Evolutionary conservation across 495 filamentous ascomycete species (phyloP).

Genomic region (Aspergillus cavernicola): DNA sequence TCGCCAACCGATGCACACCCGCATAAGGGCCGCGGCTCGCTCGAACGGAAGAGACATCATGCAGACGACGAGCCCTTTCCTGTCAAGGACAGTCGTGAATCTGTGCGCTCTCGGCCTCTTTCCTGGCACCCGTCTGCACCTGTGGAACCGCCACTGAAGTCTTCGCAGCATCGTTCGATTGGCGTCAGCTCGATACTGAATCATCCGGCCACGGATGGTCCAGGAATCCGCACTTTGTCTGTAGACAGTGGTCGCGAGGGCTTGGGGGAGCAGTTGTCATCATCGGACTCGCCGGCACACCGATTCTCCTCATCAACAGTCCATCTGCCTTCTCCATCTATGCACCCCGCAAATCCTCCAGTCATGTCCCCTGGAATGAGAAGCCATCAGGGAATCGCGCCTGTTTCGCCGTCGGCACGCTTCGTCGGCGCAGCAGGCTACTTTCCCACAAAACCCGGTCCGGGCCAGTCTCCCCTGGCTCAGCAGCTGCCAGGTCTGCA

Average conservation of each 20-base stretch:
- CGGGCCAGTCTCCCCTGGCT: conserved; percentile 46
- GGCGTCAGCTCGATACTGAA: conserved; percentile 52
- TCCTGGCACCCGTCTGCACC: conserved; percentile 41
- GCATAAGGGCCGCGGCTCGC: conserved; percentile 20
- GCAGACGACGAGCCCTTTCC: conserved; percentile 17
- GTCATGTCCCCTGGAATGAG: conserved; percentile 38
- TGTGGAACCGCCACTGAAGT: conserved; percentile 37
- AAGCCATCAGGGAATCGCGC: conserved; percentile 57
- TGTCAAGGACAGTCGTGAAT: conserved; percentile 23
- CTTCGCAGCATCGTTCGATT: conserved; percentile 39
- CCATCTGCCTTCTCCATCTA: conserved; percentile 31
- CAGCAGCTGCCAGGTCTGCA: conserved; percentile 30
- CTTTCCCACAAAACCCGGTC: conserved; percentile 42
- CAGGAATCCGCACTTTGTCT: conserved; percentile 11
- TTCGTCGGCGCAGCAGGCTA: conserved; percentile 31
- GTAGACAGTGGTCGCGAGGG: conserved; percentile 22
- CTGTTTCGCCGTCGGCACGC: conserved; percentile 56
- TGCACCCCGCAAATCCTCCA: conserved; percentile 25
- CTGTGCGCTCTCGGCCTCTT: conserved; percentile 30
- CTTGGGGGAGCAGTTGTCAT: conserved; percentile 23
- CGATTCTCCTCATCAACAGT: conserved; percentile 33
- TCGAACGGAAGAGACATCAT: conserved; percentile 28
- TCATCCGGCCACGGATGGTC: conserved; percentile 28
- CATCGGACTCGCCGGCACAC: conserved; percentile 24
- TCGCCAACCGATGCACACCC: conserved; percentile 26